These are phyloP conservation scores for Ceratobasidium sp. DNA, from an alignment of 1,284 basidiomycete species.

Conservation along the genomic window DNA sequence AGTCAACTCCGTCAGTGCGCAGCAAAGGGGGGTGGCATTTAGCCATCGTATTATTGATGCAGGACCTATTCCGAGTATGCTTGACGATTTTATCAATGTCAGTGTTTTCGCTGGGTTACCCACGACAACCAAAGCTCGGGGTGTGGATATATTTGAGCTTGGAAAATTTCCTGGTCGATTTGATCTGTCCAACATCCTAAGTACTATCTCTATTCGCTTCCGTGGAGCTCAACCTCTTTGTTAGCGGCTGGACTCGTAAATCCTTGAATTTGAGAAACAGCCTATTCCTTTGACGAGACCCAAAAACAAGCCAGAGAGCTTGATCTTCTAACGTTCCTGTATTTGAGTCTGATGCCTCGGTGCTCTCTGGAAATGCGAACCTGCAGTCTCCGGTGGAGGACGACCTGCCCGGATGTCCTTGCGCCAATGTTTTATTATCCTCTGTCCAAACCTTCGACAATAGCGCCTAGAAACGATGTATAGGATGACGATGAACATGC, in stretches of 20 bases:
- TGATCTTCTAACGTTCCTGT: too few species aligned
- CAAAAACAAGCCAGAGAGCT: slow-evolving; percentile 63
- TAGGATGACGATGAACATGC: too few species aligned
- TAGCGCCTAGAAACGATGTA: too few species aligned
- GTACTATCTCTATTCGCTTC: slow-evolving; percentile 45
- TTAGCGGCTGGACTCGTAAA: too few species aligned
- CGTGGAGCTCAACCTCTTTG: slow-evolving; percentile 69
- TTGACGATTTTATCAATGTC: slow-evolving; percentile 76
- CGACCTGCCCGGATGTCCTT: too few species aligned
- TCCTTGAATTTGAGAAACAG: slow-evolving; percentile 61
- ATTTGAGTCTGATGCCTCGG: too few species aligned
- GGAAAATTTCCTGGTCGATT: slow-evolving; percentile 66
- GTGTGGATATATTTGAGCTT: slow-evolving; percentile 71
- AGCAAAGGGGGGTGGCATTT: slow-evolving; percentile 73
- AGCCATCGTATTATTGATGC: slow-evolving; percentile 82
- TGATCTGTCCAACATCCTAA: slow-evolving; percentile 52
- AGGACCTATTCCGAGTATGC: slow-evolving; percentile 80
- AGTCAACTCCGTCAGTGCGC: slow-evolving; percentile 8
- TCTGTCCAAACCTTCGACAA: too few species aligned
- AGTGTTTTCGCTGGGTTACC: slow-evolving; percentile 73
- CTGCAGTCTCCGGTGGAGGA: too few species aligned
- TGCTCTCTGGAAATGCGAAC: too few species aligned
- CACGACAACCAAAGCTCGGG: slow-evolving; percentile 74
- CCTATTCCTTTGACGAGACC: slow-evolving; percentile 30
- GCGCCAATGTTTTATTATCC: too few species aligned